Evolutionary conservation across 192 early-diverging fungal species (phyloP), one percentile per base, ranked within the genome.

Genomic region (Coemansia sp.): DNA sequence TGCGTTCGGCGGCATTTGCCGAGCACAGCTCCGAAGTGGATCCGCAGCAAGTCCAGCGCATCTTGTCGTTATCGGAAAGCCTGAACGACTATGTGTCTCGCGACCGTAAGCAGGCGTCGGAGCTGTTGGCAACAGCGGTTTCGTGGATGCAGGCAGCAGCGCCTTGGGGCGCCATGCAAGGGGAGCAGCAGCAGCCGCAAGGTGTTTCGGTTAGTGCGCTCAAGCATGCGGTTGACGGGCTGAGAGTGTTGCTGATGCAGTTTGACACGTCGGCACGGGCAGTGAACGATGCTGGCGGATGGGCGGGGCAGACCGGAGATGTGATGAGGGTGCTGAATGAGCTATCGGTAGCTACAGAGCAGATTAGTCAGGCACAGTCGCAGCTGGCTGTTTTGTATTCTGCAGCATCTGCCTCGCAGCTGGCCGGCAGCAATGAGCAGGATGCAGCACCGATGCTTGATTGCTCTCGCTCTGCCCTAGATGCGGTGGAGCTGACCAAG

Each of bases 11-110:
- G 5, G 39, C 55, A 5, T 62, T 43, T 32, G 56, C 56, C n/a
- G 71, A 74, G 38, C 68, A 71, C 53, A 71, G 61, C 40, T 12
- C 42, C 0, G 69, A 78, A 50, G 47, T 67, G n/a, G 51, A 43
- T 28, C 47, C 60, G n/a, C 59, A 71, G 54, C 68, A 78, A 50
- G 40, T 66, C 6, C 58, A 54, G 32, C 58, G 49, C 18, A 71
- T 77, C 31, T 26, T 42, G 2, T 52, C 56, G 6, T 56, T 77
- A 16, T 41, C 56, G 30, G 68, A 77, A 23, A 55, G 60, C 28
- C 57, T 77, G 32, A 51, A 34, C 38, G 54, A 54, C 28, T 18
- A 60, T 7, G 68, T 60, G 0, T 39, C 40, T 6, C 31, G 38
- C 2, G 74, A 77, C 59, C 74, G 74, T 39, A 16, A 17, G 11